Evolutionary conservation across 768 basidiomycete species (phyloP).

Genomic region (Termitomyces bulborhizus): DNA sequence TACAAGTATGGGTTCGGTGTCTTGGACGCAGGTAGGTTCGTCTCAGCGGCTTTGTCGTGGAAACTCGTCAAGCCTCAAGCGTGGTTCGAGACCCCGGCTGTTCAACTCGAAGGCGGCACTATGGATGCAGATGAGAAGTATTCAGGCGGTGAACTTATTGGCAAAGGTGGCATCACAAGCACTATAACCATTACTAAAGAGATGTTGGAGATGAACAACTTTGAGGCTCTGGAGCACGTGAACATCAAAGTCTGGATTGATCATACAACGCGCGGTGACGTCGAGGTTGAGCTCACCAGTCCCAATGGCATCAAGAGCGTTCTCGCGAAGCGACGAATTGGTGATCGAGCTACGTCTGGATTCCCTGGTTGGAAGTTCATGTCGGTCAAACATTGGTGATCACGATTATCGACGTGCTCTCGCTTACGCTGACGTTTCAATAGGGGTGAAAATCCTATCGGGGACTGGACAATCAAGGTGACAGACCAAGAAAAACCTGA

Average conservation of each 20-base stretch:
- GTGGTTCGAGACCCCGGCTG: conserved; percentile 73
- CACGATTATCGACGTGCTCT: conserved; percentile 16
- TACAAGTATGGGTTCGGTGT: conserved; percentile 98
- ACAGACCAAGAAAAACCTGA: conserved; percentile 64
- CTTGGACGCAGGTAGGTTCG: conserved; percentile 76
- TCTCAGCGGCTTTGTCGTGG: conserved; percentile 80
- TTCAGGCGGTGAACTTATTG: conserved; percentile 63
- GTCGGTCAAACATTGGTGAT: conserved; percentile 94
- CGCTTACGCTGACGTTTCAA: conserved; percentile 12
- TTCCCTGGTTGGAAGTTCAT: conserved; percentile 98
- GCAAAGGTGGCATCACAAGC: conserved; percentile 56
- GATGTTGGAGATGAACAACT: conserved; percentile 65
- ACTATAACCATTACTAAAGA: conserved; percentile 60
- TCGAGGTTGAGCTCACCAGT: conserved; percentile 85
- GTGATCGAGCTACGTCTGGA: conserved; percentile 62
- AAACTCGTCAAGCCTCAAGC: conserved; percentile 88
- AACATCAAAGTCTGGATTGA: conserved; percentile 90
- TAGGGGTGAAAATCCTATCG: conserved; percentile 91
- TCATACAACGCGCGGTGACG: conserved; percentile 83
- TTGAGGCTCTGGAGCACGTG: conserved; percentile 88
- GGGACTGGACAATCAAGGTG: conserved; percentile 86
- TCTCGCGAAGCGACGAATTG: conserved; percentile 62
- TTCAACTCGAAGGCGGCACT: conserved; percentile 58
- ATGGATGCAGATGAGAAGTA: conserved; percentile 49
- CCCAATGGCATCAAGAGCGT: conserved; percentile 84